Evolutionary conservation across 2,329 filamentous ascomycete genomes (phyloP).

Genomic region (Acarospora socialis): DNA sequence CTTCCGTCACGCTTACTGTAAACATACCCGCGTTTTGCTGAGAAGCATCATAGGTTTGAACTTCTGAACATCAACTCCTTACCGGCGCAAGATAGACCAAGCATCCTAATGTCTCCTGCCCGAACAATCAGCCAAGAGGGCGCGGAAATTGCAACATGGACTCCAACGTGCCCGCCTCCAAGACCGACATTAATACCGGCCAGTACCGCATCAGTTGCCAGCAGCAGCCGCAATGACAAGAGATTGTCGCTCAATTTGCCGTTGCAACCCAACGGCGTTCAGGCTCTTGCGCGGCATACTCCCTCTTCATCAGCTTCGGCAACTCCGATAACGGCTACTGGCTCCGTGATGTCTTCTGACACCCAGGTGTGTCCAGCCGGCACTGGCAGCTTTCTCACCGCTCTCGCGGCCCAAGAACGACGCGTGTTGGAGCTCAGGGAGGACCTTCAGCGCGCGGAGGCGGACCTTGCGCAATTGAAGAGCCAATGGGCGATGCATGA

Average conservation of each 20-base stretch:
- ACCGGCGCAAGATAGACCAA: not conserved
- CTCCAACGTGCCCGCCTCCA: not conserved
- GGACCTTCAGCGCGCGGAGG: conserved; percentile 71
- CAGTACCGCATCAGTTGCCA: not conserved
- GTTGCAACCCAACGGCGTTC: not conserved
- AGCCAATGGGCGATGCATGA: conserved; percentile 70
- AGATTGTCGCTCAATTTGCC: conserved; percentile 1
- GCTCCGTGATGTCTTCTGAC: conserved; percentile 2
- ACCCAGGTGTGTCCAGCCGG: conserved; percentile 26
- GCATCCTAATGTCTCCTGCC: conserved; percentile 6
- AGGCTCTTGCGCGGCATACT: conserved; percentile 5
- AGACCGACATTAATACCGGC: not conserved
- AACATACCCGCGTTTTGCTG: too few relatives aligned
- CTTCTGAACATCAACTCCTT: too few relatives aligned
- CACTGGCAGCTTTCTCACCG: conserved; percentile 61
- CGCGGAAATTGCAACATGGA: conserved; percentile 19
- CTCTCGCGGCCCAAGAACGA: conserved; percentile 83
- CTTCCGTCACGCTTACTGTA: too few relatives aligned
- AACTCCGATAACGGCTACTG: conserved; percentile 4
- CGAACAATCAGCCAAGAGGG: conserved; percentile 13
- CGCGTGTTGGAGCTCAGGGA: conserved; percentile 82
- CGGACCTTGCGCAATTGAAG: conserved; percentile 62
- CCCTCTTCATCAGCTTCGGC: conserved; percentile 8
- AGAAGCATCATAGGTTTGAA: too few relatives aligned
- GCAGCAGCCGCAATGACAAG: not conserved